phyloP scores from a whole-genome alignment of 441 rosid species.

The Bruguiera hainesii region DNA sequence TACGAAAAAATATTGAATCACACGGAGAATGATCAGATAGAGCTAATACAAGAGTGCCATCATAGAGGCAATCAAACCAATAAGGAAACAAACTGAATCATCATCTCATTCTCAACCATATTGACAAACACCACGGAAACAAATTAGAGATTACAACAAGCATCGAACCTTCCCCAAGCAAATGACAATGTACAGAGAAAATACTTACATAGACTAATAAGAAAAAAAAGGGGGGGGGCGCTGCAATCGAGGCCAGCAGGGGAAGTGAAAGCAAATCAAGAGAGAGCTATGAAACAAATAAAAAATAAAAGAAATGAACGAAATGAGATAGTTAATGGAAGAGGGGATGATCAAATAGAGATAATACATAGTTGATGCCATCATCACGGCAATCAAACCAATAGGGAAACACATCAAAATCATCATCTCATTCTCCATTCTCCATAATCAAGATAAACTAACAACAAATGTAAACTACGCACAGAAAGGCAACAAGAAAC shows the following conservation, averaged over 20 bases:
- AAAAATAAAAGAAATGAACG: neutral
- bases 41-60: conserved; percentile 49
- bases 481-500: no score
- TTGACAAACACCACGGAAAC: neutral
- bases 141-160: no score
- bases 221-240: no score
- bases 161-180: no score
- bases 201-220: no score
- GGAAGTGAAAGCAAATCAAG: no score
- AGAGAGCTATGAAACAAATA: neutral
- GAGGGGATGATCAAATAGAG: conserved; percentile 45
- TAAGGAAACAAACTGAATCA: conserved; percentile 22
- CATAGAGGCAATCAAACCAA: conserved; percentile 42
- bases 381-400: conserved; percentile 47
- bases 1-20: no score
- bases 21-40: conserved; percentile 40
- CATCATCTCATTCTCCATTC: conserved; percentile 12
- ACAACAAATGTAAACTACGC: no score
- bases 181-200: no score
- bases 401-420: conserved; percentile 27
- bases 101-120: conserved; percentile 4
- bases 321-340: neutral
- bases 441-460: neutral
- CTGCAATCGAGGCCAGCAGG: no score
- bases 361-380: conserved; percentile 40